Evolutionary conservation across 768 basidiomycete genomes (phyloP).

Genomic region (Tephrocybe rancida): DNA sequence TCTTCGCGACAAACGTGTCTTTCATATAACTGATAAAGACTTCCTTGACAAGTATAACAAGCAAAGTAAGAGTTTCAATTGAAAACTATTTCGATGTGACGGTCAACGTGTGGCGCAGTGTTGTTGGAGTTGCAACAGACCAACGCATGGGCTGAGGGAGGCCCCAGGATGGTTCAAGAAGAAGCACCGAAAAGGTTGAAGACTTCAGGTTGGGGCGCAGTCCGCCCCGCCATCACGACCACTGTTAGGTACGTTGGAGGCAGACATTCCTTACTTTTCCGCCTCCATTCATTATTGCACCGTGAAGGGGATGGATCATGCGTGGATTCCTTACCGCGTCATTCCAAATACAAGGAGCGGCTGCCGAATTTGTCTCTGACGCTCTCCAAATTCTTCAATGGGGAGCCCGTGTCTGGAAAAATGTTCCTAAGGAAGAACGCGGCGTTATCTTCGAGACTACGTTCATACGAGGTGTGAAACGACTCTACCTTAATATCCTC

Average conservation of each 20-base stretch:
- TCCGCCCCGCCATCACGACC: slow-evolving; percentile 36
- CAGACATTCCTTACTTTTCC: neutral
- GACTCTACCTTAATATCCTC: slow-evolving; percentile 32
- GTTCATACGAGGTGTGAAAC: slow-evolving; percentile 44
- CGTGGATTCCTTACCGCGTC: slow-evolving; percentile 31
- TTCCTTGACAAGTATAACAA: slow-evolving; percentile 37
- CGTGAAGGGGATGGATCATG: slow-evolving; percentile 41
- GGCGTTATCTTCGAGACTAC: slow-evolving; percentile 44
- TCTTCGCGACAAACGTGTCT: slow-evolving; percentile 39
- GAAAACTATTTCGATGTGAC: neutral
- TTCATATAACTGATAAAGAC: slow-evolving; percentile 33
- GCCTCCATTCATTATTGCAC: neutral
- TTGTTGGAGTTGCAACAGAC: slow-evolving; percentile 27
- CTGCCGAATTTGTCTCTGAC: slow-evolving; percentile 35
- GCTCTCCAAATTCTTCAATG: slow-evolving; percentile 44
- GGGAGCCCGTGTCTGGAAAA: slow-evolving; percentile 39
- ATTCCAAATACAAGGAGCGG: slow-evolving; percentile 16
- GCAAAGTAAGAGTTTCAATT: slow-evolving; percentile 35
- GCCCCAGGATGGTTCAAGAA: slow-evolving; percentile 31
- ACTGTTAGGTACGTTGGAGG: slow-evolving; percentile 35
- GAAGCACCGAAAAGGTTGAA: slow-evolving; percentile 32
- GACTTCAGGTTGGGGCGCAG: slow-evolving; percentile 27
- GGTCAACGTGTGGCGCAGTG: slow-evolving; percentile 15
- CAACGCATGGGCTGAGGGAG: slow-evolving; percentile 35
- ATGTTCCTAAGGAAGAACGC: slow-evolving; percentile 37